Percentiles rank a stretch among this genome's conserved stretches.
Conservation (phyloP, 2,329 filamentous ascomycete genomes). For the Cercospora sesami region DNA sequence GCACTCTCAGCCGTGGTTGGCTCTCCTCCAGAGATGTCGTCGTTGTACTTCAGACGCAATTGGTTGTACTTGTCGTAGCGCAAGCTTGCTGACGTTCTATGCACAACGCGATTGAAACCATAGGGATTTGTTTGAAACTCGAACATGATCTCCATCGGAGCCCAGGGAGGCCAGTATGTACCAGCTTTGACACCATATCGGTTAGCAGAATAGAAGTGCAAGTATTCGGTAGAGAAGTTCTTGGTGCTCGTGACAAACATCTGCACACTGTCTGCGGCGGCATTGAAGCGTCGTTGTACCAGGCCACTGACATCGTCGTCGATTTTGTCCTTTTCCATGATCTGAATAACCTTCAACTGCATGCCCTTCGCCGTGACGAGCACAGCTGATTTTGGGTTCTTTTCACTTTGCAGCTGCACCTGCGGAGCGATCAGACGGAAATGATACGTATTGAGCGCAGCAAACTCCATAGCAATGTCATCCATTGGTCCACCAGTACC, state of each 20-base stretch:
- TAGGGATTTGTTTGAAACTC: slow-evolving; percentile 92
- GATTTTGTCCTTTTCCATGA: slow-evolving; percentile 94
- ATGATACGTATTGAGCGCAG: slow-evolving; percentile 89
- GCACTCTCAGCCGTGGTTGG: slow-evolving; percentile 44
- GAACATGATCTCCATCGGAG: slow-evolving; percentile 97
- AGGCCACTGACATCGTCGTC: slow-evolving; percentile 92
- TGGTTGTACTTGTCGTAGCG: slow-evolving; percentile 99
- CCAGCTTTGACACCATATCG: slow-evolving; percentile 82
- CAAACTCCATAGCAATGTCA: slow-evolving; percentile 83
- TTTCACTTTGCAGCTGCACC: slow-evolving; percentile 97
- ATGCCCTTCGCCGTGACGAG: slow-evolving; percentile 96
- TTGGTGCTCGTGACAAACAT: slow-evolving; percentile 97
- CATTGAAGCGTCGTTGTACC: slow-evolving; percentile 88
- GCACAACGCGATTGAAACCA: slow-evolving; percentile 95
- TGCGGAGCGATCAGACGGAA: slow-evolving; percentile 93
- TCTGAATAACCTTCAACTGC: slow-evolving; percentile 95
- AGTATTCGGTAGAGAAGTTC: slow-evolving; percentile 77
- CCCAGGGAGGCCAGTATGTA: slow-evolving; percentile 95
- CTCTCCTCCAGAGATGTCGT: slow-evolving; percentile 72
- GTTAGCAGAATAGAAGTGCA: slow-evolving; percentile 93
- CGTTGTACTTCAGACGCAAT: slow-evolving; percentile 92
- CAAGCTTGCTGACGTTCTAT: slow-evolving; percentile 91
- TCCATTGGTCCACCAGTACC: slow-evolving; percentile 48
- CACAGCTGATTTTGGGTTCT: slow-evolving; percentile 94
- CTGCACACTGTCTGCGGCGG: slow-evolving; percentile 96